Evolutionary conservation across 345 rosid genomes (phyloP).

Genomic region (Gossypium stocksii): DNA sequence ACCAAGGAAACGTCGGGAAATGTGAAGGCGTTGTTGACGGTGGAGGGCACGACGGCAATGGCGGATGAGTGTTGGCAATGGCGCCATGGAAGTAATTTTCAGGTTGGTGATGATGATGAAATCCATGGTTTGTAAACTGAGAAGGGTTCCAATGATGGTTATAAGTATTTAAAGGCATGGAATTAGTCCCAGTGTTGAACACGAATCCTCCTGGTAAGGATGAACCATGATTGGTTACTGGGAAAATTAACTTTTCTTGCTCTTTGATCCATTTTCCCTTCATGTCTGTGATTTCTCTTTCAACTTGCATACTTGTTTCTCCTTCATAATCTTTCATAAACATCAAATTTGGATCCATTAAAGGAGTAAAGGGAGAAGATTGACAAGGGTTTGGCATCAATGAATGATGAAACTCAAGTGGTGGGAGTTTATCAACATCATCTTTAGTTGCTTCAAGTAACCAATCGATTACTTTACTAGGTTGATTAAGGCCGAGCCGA

Average conservation of each 20-base stretch:
- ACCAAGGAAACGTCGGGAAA: conserved; percentile 53
- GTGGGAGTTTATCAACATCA: conserved; percentile 86
- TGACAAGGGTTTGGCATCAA: conserved; percentile 22
- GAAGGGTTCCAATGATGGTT: conserved; percentile 52
- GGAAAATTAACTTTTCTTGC: conserved; percentile 39
- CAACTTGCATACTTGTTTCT: conserved; percentile 29
- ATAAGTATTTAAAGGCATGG: conserved; percentile 38
- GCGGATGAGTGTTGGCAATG: conserved; percentile 4
- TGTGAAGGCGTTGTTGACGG: conserved; percentile 44
- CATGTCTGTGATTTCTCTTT: conserved; percentile 25
- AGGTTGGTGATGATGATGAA: conserved; percentile 30
- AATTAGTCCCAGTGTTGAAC: conserved; percentile 15
- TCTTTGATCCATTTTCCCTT: conserved; percentile 66
- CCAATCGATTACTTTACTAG: conserved; percentile 96
- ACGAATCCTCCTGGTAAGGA: conserved; percentile 23
- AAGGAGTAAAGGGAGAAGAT: conserved; percentile 27
- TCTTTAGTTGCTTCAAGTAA: conserved; percentile 63
- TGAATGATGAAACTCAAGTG: conserved; percentile 65
- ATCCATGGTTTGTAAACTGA: conserved; percentile 60
- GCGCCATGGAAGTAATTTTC: conserved; percentile 30
- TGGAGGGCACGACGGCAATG: conserved; percentile 45
- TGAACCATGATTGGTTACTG: conserved; percentile 30
- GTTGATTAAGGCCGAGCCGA: conserved; percentile 74
- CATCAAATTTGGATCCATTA: conserved; percentile 28
- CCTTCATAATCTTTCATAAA: conserved; percentile 13